Conservation (phyloP, 257 asterid species). For the Datura wrightii region DNA sequence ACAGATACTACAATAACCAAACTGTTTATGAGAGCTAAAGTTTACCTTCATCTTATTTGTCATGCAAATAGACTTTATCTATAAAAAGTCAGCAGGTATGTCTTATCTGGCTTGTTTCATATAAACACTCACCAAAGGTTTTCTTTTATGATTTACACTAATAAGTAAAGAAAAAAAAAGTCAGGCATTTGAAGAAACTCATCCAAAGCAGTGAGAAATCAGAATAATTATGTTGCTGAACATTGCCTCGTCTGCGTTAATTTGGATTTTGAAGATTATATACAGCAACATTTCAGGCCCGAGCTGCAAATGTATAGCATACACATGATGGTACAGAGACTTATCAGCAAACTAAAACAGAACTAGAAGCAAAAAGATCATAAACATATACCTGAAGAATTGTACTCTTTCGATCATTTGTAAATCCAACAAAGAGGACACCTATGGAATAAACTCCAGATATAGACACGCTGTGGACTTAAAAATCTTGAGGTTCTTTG, state of each 20-base stretch:
- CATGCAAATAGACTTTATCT: not conserved
- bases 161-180: not conserved
- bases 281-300: constrained; percentile 30
- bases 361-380: constrained; percentile 40
- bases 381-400: constrained; percentile 49
- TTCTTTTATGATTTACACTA: not conserved
- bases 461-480: constrained; percentile 36
- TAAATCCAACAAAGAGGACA: constrained; percentile 44
- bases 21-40: constrained; percentile 9
- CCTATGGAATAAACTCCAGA: constrained; percentile 45
- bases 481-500: constrained; percentile 43
- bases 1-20: not conserved
- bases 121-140: not conserved
- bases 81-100: not conserved
- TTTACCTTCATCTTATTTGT: not conserved
- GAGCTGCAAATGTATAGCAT: constrained; percentile 27
- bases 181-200: not conserved
- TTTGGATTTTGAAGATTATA: constrained; percentile 15
- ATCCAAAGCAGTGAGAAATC: not conserved
- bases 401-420: constrained; percentile 46
- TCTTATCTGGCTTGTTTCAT: not conserved
- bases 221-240: not conserved
- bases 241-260: not conserved
- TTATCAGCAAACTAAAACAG: constrained; percentile 40
- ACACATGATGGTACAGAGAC: constrained; percentile 32